Evolutionary conservation across 1,284 basidiomycete species (phyloP).

Genomic region (Xanthoconium separans): DNA sequence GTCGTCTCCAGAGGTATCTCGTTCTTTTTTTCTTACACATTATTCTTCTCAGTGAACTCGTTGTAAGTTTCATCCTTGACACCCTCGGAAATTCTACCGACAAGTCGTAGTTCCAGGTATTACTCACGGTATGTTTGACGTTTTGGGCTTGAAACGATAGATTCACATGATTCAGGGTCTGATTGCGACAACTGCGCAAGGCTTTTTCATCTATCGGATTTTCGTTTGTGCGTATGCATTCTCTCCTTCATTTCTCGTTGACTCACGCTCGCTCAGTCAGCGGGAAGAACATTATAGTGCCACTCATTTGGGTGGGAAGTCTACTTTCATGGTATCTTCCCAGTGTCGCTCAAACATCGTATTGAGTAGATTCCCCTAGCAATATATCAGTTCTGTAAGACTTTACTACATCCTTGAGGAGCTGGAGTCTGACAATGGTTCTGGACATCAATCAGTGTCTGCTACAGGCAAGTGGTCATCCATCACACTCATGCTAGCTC

Average conservation of each 20-base stretch:
- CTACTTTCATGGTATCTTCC: fast-evolving
- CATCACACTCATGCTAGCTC: not conserved
- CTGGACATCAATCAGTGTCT: conserved; percentile 7
- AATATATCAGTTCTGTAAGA: conserved; percentile 9
- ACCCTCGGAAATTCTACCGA: not conserved
- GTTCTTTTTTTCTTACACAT: not conserved
- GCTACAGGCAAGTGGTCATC: not conserved
- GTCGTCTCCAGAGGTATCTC: too few species aligned
- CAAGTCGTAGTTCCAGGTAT: conserved; percentile 1
- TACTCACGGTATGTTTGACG: not conserved
- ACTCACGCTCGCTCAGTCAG: conserved; percentile 5
- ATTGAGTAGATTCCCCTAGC: not conserved
- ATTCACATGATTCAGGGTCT: conserved; percentile 4
- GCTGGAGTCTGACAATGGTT: not conserved
- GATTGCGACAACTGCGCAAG: conserved; percentile 1
- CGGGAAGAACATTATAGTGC: conserved; percentile 4
- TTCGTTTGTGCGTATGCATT: conserved; percentile 6
- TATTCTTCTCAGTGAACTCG: not conserved
- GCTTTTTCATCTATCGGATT: conserved; percentile 17
- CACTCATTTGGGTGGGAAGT: conserved; percentile 13
- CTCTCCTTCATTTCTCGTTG: not conserved
- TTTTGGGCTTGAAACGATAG: not conserved
- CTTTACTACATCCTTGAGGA: not conserved
- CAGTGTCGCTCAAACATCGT: not conserved
- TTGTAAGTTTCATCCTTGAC: not conserved